Evolutionary conservation across 2,329 filamentous ascomycete genomes (phyloP).

Genomic region (Arthrobotrys pseudoclavata): DNA sequence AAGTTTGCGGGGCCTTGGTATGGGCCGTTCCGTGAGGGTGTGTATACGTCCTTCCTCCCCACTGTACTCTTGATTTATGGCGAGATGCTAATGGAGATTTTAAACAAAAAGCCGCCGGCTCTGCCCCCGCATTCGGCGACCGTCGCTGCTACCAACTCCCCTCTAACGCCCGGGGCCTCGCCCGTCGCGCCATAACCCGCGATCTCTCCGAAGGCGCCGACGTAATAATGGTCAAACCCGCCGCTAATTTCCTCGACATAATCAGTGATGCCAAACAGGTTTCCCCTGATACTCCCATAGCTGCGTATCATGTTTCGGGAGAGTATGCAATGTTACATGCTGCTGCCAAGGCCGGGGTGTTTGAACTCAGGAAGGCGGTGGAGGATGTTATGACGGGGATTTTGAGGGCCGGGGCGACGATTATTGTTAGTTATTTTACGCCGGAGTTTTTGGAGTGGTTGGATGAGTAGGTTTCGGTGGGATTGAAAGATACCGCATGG

Average conservation of each 20-base stretch:
- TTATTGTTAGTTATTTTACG: slow-evolving; percentile 94
- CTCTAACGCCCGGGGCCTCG: slow-evolving; percentile 89
- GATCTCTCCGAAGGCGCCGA: slow-evolving; percentile 96
- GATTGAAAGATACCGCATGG: too few species aligned
- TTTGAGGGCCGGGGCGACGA: slow-evolving; percentile 89
- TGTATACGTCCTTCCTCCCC: neutral
- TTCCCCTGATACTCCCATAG: slow-evolving; percentile 89
- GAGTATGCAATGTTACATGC: slow-evolving; percentile 99
- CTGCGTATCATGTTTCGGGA: slow-evolving; percentile 96
- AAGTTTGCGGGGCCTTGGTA: slow-evolving; percentile 98
- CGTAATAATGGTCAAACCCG: slow-evolving; percentile 99
- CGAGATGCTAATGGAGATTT: slow-evolving; percentile 2
- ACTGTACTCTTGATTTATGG: slow-evolving; percentile 3
- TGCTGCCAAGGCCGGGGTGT: slow-evolving; percentile 93
- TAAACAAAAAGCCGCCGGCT: slow-evolving; percentile 76
- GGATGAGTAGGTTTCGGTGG: slow-evolving; percentile 44
- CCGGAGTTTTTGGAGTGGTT: slow-evolving; percentile 75
- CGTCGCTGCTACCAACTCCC: slow-evolving; percentile 97
- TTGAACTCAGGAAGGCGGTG: slow-evolving; percentile 93
- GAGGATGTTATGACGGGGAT: slow-evolving; percentile 96
- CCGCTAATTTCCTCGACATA: slow-evolving; percentile 94
- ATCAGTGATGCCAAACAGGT: slow-evolving; percentile 97
- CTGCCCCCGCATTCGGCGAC: slow-evolving; percentile 90
- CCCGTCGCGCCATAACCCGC: slow-evolving; percentile 86
- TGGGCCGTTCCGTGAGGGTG: slow-evolving; percentile 90